Evolutionary conservation across 2,329 filamentous ascomycete species (phyloP), one percentile per base, ranked within the genome.

Genomic region (Fusarium ramigenum): DNA sequence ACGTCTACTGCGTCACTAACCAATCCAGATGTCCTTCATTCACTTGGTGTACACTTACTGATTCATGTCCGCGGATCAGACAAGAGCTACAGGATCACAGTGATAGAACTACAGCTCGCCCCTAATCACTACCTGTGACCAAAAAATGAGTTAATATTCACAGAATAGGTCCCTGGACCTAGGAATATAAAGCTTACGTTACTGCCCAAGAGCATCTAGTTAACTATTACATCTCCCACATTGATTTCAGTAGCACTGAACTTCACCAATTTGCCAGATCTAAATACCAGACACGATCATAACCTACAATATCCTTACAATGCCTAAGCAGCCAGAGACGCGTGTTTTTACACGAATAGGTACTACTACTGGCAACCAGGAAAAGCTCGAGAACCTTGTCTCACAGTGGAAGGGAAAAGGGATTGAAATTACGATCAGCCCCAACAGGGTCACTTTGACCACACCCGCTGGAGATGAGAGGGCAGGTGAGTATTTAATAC

Each of bases 341-440:
- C 12, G 19, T 21, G 11, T 40, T 40, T 40, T n/a, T 11, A 40
- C 11, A 21, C 19, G 7, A n/a, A 40, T 3, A 4, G 4, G 37
- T 5, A n/a, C 21, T 5, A 21, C 4, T 1, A 5, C 1, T 8
- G 4, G 7, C 1, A n/a, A 40, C 7, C 37, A 40, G 19, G 19
- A 21, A n/a, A 40, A 40, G 7, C 1, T 40, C 4, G 11, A 40
- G 19, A 14, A 7, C 7, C 19, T 40, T 8, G 10, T 40, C 0
- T 2, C 4, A 21, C 37, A 14, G 4, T 40, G 19, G 37, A 21
- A 21, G 19, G 37, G 7, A 1, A 14, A 40, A 2, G 7, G 37
- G 4, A 4, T 40, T 1, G 11, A 5, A 8, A 40, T 40, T 40
- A 21, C 7, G 1, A 10, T 21, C 10, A 7, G 7, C 10, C 19